phyloP scores from a whole-genome alignment of 306 rosid species.

The Glycine soja region DNA sequence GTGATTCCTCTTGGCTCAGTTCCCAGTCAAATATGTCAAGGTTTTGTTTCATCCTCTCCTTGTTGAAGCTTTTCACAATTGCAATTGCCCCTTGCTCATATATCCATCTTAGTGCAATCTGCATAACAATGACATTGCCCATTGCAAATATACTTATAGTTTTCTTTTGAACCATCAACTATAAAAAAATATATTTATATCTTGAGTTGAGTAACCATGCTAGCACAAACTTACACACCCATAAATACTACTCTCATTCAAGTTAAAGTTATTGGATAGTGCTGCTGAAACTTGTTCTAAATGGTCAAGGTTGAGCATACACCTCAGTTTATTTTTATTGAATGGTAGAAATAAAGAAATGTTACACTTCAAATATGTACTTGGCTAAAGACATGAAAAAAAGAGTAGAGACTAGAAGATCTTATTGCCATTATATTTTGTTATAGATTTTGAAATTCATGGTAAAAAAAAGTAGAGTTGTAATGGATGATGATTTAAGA shows the following conservation, averaged over 20 bases:
- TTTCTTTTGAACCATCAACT: not conserved
- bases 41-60: slow-evolving; percentile 63
- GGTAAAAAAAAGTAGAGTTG: not conserved
- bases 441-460: too few species aligned
- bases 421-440: too few species aligned
- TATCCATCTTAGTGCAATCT: slow-evolving; percentile 49
- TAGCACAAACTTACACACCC: not conserved
- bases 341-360: not conserved
- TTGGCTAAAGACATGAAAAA: not conserved
- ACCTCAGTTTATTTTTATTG: not conserved
- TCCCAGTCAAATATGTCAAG: slow-evolving; percentile 53
- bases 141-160: not conserved
- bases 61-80: slow-evolving; percentile 57
- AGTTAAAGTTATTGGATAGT: not conserved
- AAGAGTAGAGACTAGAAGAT: too few species aligned
- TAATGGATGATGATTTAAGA: not conserved
- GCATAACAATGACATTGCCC: slow-evolving; percentile 21
- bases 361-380: not conserved
- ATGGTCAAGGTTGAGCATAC: not conserved
- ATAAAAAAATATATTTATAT: not conserved
- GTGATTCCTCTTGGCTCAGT: slow-evolving; percentile 21
- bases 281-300: not conserved
- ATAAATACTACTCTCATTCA: not conserved
- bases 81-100: slow-evolving; percentile 42
- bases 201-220: not conserved